Percentiles rank a stretch among this genome's conserved stretches.
Conservation (phyloP, 352 stramenopile genomes). For the Phytopythium kandeliae region DNA sequence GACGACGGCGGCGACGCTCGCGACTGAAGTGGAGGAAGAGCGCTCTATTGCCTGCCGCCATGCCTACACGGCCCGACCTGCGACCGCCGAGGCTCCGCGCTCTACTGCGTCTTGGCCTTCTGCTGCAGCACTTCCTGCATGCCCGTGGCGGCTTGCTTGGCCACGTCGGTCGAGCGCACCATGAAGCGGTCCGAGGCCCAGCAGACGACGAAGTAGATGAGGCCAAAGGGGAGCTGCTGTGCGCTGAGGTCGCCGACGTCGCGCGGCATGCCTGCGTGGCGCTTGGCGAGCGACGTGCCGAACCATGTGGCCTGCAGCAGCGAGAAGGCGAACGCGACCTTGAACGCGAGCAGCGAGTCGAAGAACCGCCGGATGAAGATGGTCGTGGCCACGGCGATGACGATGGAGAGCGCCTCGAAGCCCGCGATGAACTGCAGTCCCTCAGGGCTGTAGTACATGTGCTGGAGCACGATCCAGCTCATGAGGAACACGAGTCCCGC, state of each 20-base stretch:
- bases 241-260: slow-evolving; percentile 48
- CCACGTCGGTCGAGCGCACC: slow-evolving; percentile 55
- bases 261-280: slow-evolving; percentile 30
- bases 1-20: too few relatives aligned
- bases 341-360: slow-evolving; percentile 67
- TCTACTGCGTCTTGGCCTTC: slow-evolving; percentile 11
- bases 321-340: slow-evolving; percentile 65
- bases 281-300: slow-evolving; percentile 37
- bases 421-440: slow-evolving; percentile 47
- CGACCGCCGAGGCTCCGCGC: too few relatives aligned
- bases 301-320: slow-evolving; percentile 74
- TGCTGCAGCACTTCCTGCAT: slow-evolving; percentile 45
- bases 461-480: slow-evolving; percentile 50
- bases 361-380: slow-evolving; percentile 62
- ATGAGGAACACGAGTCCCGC: slow-evolving; percentile 62
- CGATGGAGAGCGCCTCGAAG: slow-evolving; percentile 60
- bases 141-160: slow-evolving; percentile 57
- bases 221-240: slow-evolving; percentile 65
- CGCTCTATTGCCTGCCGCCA: too few relatives aligned
- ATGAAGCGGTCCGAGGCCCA: slow-evolving; percentile 81
- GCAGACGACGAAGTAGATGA: slow-evolving; percentile 71
- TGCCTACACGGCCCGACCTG: too few relatives aligned
- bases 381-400: slow-evolving; percentile 45
- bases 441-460: slow-evolving; percentile 38
- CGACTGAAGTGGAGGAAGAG: too few relatives aligned